A percentile compares a stretch with the other conserved stretches of the same genome.
These are phyloP conservation scores for Ajuga reptans DNA, from an alignment of 305 asterid genomes.

Conservation along the genomic window DNA sequence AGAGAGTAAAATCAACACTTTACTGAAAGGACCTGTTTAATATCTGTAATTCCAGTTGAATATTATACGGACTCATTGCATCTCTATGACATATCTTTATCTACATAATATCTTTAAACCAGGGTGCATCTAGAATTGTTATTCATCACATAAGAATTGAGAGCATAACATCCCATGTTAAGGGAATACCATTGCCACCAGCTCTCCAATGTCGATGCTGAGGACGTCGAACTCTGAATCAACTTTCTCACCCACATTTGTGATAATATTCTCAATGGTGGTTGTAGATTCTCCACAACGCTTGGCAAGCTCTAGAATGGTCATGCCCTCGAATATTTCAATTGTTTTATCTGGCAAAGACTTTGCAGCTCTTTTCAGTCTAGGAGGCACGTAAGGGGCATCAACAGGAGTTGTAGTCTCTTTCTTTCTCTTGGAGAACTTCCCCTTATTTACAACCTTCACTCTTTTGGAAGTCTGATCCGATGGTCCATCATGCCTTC, in stretches of 20 bases:
- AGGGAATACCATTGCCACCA: slow-evolving; percentile 78
- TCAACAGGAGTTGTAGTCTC: slow-evolving; percentile 53
- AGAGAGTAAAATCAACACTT: background rate
- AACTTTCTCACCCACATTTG: slow-evolving; percentile 82
- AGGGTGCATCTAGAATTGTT: background rate
- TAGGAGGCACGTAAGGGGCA: slow-evolving; percentile 75
- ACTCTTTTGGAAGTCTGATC: slow-evolving; percentile 48
- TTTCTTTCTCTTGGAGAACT: slow-evolving; percentile 66
- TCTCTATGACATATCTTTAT: background rate
- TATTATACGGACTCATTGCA: background rate
- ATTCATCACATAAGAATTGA: slow-evolving; percentile 9
- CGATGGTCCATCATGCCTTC: slow-evolving; percentile 37
- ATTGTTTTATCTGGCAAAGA: slow-evolving; percentile 55
- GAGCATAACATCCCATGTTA: slow-evolving; percentile 10
- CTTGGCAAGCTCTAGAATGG: slow-evolving; percentile 69
- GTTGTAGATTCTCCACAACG: slow-evolving; percentile 68
- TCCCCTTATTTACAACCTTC: slow-evolving; percentile 52
- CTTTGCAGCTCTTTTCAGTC: slow-evolving; percentile 41
- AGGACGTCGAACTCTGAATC: slow-evolving; percentile 76
- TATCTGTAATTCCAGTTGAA: slow-evolving; percentile 2
- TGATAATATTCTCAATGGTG: slow-evolving; percentile 60
- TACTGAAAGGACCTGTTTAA: background rate
- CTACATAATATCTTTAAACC: background rate
- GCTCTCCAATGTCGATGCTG: slow-evolving; percentile 82
- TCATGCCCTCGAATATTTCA: slow-evolving; percentile 91